phyloP scores from a whole-genome alignment of 2,329 filamentous ascomycete genomes.

The Fusarium euwallaceae region DNA sequence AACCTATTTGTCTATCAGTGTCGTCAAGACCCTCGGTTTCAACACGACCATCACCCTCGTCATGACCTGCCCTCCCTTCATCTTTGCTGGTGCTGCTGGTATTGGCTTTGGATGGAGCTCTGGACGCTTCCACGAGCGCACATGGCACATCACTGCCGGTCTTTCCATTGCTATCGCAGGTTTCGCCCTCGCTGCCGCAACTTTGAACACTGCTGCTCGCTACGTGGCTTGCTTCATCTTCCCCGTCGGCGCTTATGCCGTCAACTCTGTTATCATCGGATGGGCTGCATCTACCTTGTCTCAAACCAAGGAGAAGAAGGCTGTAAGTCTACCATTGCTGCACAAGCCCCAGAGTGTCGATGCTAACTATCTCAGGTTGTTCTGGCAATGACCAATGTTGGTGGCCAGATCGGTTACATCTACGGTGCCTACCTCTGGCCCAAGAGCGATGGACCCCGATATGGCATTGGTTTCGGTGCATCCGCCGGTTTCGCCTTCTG shows the following conservation, averaged over 20 bases:
- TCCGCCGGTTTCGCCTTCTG: conserved; percentile 58
- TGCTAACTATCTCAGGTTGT: conserved; percentile 45
- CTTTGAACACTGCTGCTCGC: conserved; percentile 55
- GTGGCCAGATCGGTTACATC: conserved; percentile 61
- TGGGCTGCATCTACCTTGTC: conserved; percentile 60
- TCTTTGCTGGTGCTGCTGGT: conserved; percentile 61
- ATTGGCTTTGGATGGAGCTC: conserved; percentile 64
- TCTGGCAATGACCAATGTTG: conserved; percentile 63
- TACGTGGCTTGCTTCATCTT: conserved; percentile 60
- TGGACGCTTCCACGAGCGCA: conserved; percentile 62
- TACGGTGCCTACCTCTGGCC: conserved; percentile 66
- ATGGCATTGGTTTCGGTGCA: conserved; percentile 59
- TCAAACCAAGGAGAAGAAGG: conserved; percentile 64
- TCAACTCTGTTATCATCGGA: conserved; percentile 62
- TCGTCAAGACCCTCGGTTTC: conserved; percentile 64
- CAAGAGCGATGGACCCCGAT: conserved; percentile 58
- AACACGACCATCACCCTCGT: conserved; percentile 63
- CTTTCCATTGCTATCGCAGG: conserved; percentile 57
- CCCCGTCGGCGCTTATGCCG: conserved; percentile 58
- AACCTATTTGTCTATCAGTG: conserved; percentile 35
- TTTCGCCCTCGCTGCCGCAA: conserved; percentile 56
- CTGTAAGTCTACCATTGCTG: conserved; percentile 42
- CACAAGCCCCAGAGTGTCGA: too few species aligned
- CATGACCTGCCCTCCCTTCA: conserved; percentile 66
- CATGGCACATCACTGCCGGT: conserved; percentile 63